Conservation (phyloP, 768 basidiomycete genomes). For the Leccinum obscurum region DNA sequence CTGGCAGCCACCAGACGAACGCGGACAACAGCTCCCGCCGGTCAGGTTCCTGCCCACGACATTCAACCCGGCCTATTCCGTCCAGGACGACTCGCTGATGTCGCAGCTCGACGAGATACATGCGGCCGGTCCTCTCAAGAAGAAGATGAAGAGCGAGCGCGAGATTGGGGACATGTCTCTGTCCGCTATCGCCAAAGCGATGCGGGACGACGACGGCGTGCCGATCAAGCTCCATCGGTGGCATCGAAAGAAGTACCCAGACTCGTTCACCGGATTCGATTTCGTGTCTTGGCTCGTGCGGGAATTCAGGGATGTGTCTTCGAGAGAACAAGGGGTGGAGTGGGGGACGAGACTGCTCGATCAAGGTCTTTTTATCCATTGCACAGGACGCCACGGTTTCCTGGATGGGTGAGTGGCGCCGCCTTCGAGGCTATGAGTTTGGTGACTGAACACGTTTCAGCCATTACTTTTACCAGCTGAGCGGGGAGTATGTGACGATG, state of each 20-base stretch:
- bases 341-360: conserved; percentile 77
- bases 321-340: conserved; percentile 75
- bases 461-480: conserved; percentile 87
- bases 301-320: conserved; percentile 86
- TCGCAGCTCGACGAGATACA: conserved; percentile 81
- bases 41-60: conserved; percentile 84
- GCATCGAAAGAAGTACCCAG: conserved; percentile 71
- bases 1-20: conserved; percentile 59
- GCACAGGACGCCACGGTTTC: conserved; percentile 75
- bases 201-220: conserved; percentile 83
- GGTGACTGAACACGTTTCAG: conserved; percentile 37
- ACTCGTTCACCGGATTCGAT: conserved; percentile 87
- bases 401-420: conserved; percentile 69
- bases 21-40: conserved; percentile 47
- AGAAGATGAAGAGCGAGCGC: conserved; percentile 79
- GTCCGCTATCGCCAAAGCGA: conserved; percentile 69
- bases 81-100: conserved; percentile 78
- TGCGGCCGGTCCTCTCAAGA: conserved; percentile 67
- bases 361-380: conserved; percentile 85
- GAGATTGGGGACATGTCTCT: conserved; percentile 69
- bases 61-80: conserved; percentile 74
- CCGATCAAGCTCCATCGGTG: conserved; percentile 84
- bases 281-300: conserved; percentile 92
- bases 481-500: conserved; percentile 70
- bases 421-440: neutral